Base-by-base conservation (phyloP, 192 early-diverging fungal species). In the Coemansia sp. region DNA sequence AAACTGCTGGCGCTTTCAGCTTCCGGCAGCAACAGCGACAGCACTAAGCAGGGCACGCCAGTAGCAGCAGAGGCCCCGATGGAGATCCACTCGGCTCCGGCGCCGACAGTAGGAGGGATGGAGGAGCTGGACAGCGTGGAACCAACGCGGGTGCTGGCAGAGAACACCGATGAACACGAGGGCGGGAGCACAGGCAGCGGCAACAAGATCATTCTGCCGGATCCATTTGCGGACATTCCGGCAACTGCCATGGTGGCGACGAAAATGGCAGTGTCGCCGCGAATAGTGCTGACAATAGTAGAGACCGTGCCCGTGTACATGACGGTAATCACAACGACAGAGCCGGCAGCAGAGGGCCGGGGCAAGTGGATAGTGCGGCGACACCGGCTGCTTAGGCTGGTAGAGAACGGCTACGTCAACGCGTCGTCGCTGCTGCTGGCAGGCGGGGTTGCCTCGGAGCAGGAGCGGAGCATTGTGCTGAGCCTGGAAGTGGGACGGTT, bases 361-460 rank as follows among this genome's bases (percentile, higher is more conserved):
- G 61, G 63, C 36, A 74, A 79, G 37, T 70, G 68, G 68, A 60
- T 70, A 7, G 71, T 74, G 59, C 54, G 81, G 61, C 61, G 84
- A 70, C 83, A 85, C 78, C 57, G 84, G 37, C 74, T 97, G 1
- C 80, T 94, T 49, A 81, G 93, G 19, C 77, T 90, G 12, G 84
- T 87, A 4, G 92, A 97, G 55, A 91, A 84, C 56, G 86, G 86
- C 5, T 89, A 88, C 59, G 87, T 97, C 42, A 94, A 97, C 59
- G 92, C 87, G 13, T 89, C 91, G 10, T 80, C 86, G 20, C 74
- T 97, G 15, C 71, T 97, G 9, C 71, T 88, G 19, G 93, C 94
- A 16, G 94, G 93, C 51, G 94, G 94, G 3, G 81, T 94, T 11
- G 82, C 84, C 26, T 89, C 87, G 14, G 90, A 92, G 35, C 80